Percentiles rank a stretch among this genome's conserved stretches.
Evolutionary conservation across 2,329 filamentous ascomycete genomes (phyloP).

Genomic region (Bipolaris victoriae): DNA sequence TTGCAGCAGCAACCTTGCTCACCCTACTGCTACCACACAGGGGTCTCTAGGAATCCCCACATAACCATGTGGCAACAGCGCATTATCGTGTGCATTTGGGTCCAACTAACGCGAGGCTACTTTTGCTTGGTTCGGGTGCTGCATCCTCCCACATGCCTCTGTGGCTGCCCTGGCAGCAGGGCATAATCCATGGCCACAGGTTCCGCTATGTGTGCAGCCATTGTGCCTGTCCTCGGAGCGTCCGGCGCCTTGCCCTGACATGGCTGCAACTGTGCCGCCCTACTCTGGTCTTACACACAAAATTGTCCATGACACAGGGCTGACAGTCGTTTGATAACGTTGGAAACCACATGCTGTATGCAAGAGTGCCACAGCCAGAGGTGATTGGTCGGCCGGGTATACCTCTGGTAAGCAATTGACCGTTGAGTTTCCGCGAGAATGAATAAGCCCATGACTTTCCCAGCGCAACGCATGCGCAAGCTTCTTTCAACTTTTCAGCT

Average conservation of each 20-base stretch:
- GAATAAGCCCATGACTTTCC: constrained; percentile 11
- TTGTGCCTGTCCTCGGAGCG: not conserved
- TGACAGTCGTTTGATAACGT: constrained; percentile 12
- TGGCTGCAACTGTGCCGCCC: constrained; percentile 4
- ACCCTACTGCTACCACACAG: not conserved
- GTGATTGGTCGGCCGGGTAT: constrained; percentile 11
- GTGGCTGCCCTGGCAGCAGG: not conserved
- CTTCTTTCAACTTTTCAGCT: not conserved
- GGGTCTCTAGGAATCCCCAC: constrained; percentile 6
- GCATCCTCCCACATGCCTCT: not conserved
- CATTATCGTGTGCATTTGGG: constrained; percentile 5
- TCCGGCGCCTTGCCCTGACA: constrained; percentile 11
- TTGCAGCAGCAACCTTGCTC: constrained; percentile 7
- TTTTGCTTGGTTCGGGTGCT: not conserved
- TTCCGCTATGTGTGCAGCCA: not conserved
- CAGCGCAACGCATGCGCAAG: constrained; percentile 8
- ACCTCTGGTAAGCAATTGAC: constrained; percentile 19
- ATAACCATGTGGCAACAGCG: constrained; percentile 16
- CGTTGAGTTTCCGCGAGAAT: constrained; percentile 13
- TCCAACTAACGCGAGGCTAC: constrained; percentile 1
- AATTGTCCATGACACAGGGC: constrained; percentile 13
- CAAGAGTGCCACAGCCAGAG: constrained; percentile 11
- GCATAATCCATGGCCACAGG: constrained; percentile 3
- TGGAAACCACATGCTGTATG: constrained; percentile 7
- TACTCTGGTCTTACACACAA: constrained; percentile 2